These are phyloP conservation scores for Malassezia sympodialis DNA, from an alignment of 1,284 basidiomycete genomes.

Conservation along the genomic window DNA sequence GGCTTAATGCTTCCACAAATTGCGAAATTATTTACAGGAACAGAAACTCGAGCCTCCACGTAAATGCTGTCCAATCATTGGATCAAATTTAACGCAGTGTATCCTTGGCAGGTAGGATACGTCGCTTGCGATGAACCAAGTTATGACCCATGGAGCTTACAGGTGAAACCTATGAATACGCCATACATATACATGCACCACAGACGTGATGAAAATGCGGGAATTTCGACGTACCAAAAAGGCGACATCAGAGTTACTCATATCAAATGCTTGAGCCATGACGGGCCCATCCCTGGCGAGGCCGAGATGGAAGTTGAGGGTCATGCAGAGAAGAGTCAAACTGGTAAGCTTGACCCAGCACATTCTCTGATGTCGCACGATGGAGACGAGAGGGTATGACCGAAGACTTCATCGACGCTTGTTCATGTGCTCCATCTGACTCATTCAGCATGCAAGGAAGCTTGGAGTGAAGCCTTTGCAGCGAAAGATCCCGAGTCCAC, in stretches of 20 bases:
- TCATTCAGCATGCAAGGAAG: neutral
- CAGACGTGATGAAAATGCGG: neutral
- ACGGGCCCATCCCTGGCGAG: neutral
- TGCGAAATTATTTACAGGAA: too few relatives aligned
- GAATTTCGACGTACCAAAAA: neutral
- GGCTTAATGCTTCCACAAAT: too few relatives aligned
- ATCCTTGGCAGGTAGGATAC: neutral
- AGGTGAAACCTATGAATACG: neutral
- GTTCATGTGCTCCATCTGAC: neutral
- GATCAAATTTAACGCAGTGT: neutral
- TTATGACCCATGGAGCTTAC: neutral
- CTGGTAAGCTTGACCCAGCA: conserved; percentile 13
- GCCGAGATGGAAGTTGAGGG: neutral
- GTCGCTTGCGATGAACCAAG: neutral
- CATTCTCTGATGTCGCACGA: conserved; percentile 16
- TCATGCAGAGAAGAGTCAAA: conserved; percentile 8
- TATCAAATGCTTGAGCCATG: conserved; percentile 2
- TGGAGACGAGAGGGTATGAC: conserved; percentile 2
- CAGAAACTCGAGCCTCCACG: neutral
- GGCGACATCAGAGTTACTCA: neutral
- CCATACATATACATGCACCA: neutral
- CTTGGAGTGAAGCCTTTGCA: neutral
- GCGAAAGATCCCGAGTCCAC: conserved; percentile 32
- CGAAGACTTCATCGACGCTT: neutral
- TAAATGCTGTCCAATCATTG: neutral